These are phyloP conservation scores for Globisporangium takayamanum DNA, from an alignment of 352 stramenopile species.

Conservation along the genomic window DNA sequence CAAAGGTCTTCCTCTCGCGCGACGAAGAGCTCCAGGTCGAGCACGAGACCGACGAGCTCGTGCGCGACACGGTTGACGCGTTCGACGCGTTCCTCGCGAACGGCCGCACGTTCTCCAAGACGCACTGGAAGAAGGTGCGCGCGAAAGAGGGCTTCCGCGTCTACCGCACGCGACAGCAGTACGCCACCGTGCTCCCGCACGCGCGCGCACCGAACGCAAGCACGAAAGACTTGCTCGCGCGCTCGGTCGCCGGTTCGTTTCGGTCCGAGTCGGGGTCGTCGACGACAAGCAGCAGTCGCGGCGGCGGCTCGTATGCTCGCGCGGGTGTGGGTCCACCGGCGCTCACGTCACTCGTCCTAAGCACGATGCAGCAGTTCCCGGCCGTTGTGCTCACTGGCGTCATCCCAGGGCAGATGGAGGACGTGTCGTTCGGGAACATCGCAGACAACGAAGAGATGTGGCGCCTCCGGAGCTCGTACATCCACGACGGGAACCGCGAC, in stretches of 20 bases:
- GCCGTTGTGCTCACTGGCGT: constrained; percentile 30
- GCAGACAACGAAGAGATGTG: constrained; percentile 33
- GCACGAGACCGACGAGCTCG: constrained; percentile 1
- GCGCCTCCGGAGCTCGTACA: constrained; percentile 32
- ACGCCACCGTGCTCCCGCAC: background rate
- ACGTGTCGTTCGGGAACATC: constrained; percentile 34
- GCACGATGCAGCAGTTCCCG: constrained; percentile 9
- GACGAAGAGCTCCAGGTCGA: constrained; percentile 3
- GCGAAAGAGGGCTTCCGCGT: constrained; percentile 2
- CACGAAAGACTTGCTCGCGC: too few species aligned
- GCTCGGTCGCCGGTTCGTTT: too few species aligned
- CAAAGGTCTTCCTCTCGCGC: constrained; percentile 3
- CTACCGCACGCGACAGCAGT: constrained; percentile 1
- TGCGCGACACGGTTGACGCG: constrained; percentile 7
- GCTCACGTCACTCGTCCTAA: too few species aligned
- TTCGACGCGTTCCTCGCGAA: constrained; percentile 5
- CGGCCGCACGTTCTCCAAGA: constrained; percentile 2
- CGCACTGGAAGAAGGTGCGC: constrained; percentile 13
- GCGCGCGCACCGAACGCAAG: too few species aligned
- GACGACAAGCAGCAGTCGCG: background rate
- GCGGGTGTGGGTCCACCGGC: background rate
- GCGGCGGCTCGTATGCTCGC: background rate
- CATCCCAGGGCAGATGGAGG: constrained; percentile 34
- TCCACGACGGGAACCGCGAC: constrained; percentile 31
- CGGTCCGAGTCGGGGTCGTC: too few species aligned